Percentiles rank a stretch among this genome's conserved stretches.
These are phyloP conservation scores for Yamadazyma takamatsuzukensis DNA, from an alignment of 805 yeast species.

Conservation along the genomic window DNA sequence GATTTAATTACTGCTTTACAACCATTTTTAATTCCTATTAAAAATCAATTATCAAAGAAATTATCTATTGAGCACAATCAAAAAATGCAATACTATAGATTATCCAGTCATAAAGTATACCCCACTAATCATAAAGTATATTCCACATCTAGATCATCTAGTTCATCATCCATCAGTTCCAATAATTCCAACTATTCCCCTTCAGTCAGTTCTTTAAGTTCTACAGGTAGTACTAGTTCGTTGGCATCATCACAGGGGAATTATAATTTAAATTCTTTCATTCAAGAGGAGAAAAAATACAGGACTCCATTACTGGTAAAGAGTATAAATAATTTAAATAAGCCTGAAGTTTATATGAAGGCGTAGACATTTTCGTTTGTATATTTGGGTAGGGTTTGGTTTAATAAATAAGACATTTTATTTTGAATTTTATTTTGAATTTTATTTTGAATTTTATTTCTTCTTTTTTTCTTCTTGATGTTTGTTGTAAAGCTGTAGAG, in stretches of 20 bases:
- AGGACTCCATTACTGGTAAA: conserved; percentile 9
- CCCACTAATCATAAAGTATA: neutral
- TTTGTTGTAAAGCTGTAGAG: no score
- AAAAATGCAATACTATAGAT: conserved; percentile 28
- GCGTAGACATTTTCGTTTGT: no score
- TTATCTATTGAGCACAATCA: conserved; percentile 22
- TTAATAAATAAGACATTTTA: no score
- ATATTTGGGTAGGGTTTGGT: no score
- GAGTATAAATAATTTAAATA: conserved; percentile 5
- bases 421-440: no score
- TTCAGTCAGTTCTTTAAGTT: conserved; percentile 13
- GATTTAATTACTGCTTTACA: conserved; percentile 69
- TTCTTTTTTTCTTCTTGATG: no score
- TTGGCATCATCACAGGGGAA: neutral
- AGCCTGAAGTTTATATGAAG: no score
- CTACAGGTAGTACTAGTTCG: conserved; percentile 6
- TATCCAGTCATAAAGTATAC: conserved; percentile 13
- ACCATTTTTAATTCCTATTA: conserved; percentile 75
- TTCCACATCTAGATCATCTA: conserved; percentile 7
- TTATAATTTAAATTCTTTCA: conserved; percentile 1
- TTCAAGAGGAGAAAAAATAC: conserved; percentile 2
- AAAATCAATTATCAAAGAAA: conserved; percentile 39
- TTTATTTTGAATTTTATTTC: no score
- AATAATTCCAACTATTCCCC: conserved; percentile 10
- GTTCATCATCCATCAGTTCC: conserved; percentile 10